Conservation (phyloP, 192 early-diverging fungal genomes). For the Coemansia sp. region DNA sequence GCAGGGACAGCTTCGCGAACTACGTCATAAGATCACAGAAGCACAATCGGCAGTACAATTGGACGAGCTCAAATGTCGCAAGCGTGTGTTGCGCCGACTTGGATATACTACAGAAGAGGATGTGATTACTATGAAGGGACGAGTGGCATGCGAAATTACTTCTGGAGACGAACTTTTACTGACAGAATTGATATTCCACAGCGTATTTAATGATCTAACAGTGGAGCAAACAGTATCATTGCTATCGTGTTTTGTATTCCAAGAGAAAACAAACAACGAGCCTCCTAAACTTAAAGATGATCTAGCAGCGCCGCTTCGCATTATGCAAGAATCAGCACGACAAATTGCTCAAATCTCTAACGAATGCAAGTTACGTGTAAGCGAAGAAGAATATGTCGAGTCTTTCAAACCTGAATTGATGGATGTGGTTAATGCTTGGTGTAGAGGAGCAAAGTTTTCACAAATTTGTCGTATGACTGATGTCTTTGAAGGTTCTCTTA, state of each 20-base stretch:
- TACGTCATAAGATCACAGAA: constrained; percentile 71
- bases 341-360: constrained; percentile 81
- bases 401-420: constrained; percentile 86
- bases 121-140: constrained; percentile 95
- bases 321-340: constrained; percentile 82
- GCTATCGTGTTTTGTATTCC: constrained; percentile 89
- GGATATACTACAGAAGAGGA: constrained; percentile 81
- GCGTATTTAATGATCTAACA: constrained; percentile 91
- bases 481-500: constrained; percentile 92
- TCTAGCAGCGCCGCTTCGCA: constrained; percentile 67
- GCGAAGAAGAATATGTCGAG: constrained; percentile 86
- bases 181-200: constrained; percentile 96
- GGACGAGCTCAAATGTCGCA: constrained; percentile 89
- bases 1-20: constrained; percentile 59
- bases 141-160: constrained; percentile 96
- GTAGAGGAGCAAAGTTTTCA: constrained; percentile 84
- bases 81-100: constrained; percentile 87
- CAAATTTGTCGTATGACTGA: constrained; percentile 95
- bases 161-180: constrained; percentile 91
- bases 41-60: constrained; percentile 84
- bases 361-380: constrained; percentile 84
- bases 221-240: constrained; percentile 84
- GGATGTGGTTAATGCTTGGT: constrained; percentile 94
- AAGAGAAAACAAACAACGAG: constrained; percentile 67
- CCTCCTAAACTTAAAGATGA: constrained; percentile 67